A percentile compares a stretch with the other conserved stretches of the same genome.
Evolutionary conservation across 345 rosid species (phyloP).

Genomic region (Eutrema japonicum): DNA sequence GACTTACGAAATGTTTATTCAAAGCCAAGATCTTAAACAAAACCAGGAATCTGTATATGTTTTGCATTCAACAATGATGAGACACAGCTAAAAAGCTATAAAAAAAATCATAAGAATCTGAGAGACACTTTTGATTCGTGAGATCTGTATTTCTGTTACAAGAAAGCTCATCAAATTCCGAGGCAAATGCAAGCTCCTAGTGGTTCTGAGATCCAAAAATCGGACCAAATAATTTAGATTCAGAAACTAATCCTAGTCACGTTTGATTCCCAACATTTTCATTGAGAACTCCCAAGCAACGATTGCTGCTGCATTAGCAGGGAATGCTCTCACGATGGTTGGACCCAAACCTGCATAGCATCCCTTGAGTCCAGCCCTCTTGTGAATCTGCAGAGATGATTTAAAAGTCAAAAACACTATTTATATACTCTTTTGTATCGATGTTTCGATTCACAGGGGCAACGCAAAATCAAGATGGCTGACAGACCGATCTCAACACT

Average conservation of each 20-base stretch:
- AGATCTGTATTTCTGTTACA: slow-evolving; percentile 24
- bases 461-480: slow-evolving; percentile 18
- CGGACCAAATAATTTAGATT: slow-evolving; percentile 6
- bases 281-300: slow-evolving; percentile 94
- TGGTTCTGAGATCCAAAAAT: slow-evolving; percentile 25
- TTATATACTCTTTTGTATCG: background rate
- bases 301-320: slow-evolving; percentile 96
- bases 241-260: slow-evolving; percentile 39
- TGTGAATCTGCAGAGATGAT: slow-evolving; percentile 58
- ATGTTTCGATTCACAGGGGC: slow-evolving; percentile 17
- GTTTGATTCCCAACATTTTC: slow-evolving; percentile 73
- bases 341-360: slow-evolving; percentile 92
- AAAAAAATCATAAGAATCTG: background rate
- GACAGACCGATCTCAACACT: slow-evolving; percentile 71
- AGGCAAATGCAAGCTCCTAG: slow-evolving; percentile 15
- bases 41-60: slow-evolving; percentile 22
- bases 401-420: slow-evolving; percentile 11
- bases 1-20: background rate
- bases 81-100: background rate
- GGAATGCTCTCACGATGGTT: slow-evolving; percentile 84
- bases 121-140: slow-evolving; percentile 9
- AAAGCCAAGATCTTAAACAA: slow-evolving; percentile 19
- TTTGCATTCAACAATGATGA: slow-evolving; percentile 15
- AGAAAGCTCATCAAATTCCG: slow-evolving; percentile 19
- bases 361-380: slow-evolving; percentile 78